Evolutionary conservation across 2,329 filamentous ascomycete species (phyloP).

Genomic region (Dactylellina leptospora): DNA sequence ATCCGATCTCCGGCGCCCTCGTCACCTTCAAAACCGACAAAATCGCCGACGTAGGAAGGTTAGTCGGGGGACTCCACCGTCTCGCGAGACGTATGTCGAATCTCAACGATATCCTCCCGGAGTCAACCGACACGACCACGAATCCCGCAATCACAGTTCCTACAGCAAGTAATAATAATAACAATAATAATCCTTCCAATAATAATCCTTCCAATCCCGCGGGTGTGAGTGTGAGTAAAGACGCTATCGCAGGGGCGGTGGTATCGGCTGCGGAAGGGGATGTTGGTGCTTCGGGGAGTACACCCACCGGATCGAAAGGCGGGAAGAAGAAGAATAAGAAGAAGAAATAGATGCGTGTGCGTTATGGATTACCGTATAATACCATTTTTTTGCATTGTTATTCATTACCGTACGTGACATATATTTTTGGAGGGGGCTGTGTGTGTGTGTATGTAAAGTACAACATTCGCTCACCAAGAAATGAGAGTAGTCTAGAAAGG

Average conservation of each 20-base stretch:
- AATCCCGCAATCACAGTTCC: too few species aligned
- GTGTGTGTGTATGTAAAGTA: background rate
- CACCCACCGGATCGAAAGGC: conserved; percentile 59
- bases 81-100: conserved; percentile 70
- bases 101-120: conserved; percentile 64
- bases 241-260: conserved; percentile 59
- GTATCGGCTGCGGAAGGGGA: conserved; percentile 56
- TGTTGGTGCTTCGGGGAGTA: conserved; percentile 62
- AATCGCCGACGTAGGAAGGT: conserved; percentile 83
- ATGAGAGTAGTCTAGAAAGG: too few species aligned
- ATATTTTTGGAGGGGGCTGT: background rate
- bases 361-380: too few species aligned
- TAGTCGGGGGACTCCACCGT: conserved; percentile 79
- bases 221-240: conserved; percentile 59
- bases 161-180: too few species aligned
- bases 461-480: background rate
- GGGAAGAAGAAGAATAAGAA: conserved; percentile 54
- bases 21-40: conserved; percentile 93
- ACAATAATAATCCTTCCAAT: too few species aligned
- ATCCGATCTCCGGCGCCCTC: conserved; percentile 79
- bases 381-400: conserved; percentile 5
- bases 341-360: conserved; percentile 31
- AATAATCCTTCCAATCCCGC: too few species aligned
- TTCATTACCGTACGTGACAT: conserved; percentile 9
- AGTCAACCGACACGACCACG: too few species aligned